Conservation (phyloP, 1,284 basidiomycete species). For the Ustilago crameri region DNA sequence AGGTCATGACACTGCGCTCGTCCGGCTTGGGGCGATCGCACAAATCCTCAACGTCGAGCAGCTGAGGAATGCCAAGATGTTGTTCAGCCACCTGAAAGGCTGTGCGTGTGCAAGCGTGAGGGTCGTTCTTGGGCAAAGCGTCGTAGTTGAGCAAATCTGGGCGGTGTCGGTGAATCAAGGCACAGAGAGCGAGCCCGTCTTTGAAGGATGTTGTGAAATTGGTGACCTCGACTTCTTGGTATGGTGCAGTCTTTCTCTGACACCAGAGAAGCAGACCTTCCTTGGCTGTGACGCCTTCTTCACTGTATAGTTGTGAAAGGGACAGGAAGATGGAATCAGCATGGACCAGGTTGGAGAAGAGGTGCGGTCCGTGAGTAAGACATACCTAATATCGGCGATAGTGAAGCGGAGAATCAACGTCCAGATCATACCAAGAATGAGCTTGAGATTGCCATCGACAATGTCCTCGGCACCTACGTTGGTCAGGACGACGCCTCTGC, state of each 20-base stretch:
- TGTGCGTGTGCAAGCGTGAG: constrained; percentile 53
- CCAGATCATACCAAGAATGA: constrained; percentile 99
- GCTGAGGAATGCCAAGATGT: constrained; percentile 74
- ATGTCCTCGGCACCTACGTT: constrained; percentile 98
- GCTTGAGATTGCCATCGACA: constrained; percentile 95
- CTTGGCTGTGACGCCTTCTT: constrained; percentile 95
- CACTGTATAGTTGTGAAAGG: constrained; percentile 70
- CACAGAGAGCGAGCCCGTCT: constrained; percentile 93
- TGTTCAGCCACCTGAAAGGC: constrained; percentile 41
- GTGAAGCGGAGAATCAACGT: constrained; percentile 88
- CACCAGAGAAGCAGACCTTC: constrained; percentile 95
- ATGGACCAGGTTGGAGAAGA: not conserved
- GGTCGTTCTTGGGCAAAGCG: constrained; percentile 76
- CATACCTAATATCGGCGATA: constrained; percentile 94
- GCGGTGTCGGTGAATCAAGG: constrained; percentile 94
- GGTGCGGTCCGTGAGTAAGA: not conserved
- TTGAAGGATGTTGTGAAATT: constrained; percentile 93
- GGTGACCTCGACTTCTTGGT: constrained; percentile 89
- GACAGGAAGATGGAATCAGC: not conserved
- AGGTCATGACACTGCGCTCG: constrained; percentile 95
- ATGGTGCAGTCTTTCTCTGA: constrained; percentile 91
- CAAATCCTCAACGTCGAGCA: constrained; percentile 96
- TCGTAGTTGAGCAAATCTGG: constrained; percentile 93
- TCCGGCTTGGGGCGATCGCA: constrained; percentile 88
- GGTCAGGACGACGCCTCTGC: constrained; percentile 92